phyloP scores from a whole-genome alignment of 2,329 filamentous ascomycete species.

The Cladophialophora carrionii region DNA sequence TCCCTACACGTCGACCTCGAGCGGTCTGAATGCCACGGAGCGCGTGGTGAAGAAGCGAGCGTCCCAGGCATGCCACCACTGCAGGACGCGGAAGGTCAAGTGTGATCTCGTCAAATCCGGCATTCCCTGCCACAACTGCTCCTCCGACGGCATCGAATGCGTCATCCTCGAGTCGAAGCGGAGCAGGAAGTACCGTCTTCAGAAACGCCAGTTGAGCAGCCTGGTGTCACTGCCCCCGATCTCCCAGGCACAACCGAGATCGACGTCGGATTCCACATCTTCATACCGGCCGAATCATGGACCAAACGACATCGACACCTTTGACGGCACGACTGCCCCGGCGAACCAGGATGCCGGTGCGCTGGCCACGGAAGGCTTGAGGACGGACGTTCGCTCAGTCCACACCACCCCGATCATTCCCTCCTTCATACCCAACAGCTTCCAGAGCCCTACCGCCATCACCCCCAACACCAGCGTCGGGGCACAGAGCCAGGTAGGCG shows the following conservation, averaged over 20 bases:
- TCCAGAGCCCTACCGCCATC: conserved; percentile 3
- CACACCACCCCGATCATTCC: background rate
- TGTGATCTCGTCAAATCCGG: conserved; percentile 40
- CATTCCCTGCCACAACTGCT: conserved; percentile 31
- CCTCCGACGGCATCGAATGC: conserved; percentile 31
- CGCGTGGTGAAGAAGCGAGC: conserved; percentile 31
- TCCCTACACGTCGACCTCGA: background rate
- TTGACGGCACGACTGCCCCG: background rate
- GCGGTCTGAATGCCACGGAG: conserved; percentile 5
- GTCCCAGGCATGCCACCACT: conserved; percentile 44
- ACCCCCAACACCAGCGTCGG: conserved; percentile 7
- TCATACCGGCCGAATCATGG: background rate
- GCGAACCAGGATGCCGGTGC: conserved; percentile 3
- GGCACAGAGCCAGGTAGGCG: background rate
- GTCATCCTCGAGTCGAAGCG: conserved; percentile 30
- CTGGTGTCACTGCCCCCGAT: conserved; percentile 24
- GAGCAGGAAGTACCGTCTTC: conserved; percentile 34
- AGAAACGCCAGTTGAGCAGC: conserved; percentile 31
- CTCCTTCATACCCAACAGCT: background rate
- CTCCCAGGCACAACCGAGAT: conserved; percentile 23
- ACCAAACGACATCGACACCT: conserved; percentile 1
- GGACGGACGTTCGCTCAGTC: background rate
- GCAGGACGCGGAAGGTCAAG: conserved; percentile 44
- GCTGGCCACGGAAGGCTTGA: background rate
- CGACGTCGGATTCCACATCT: conserved; percentile 6